Evolutionary conservation across 1,284 basidiomycete species (phyloP).

Genomic region (Athelia psychrophila): DNA sequence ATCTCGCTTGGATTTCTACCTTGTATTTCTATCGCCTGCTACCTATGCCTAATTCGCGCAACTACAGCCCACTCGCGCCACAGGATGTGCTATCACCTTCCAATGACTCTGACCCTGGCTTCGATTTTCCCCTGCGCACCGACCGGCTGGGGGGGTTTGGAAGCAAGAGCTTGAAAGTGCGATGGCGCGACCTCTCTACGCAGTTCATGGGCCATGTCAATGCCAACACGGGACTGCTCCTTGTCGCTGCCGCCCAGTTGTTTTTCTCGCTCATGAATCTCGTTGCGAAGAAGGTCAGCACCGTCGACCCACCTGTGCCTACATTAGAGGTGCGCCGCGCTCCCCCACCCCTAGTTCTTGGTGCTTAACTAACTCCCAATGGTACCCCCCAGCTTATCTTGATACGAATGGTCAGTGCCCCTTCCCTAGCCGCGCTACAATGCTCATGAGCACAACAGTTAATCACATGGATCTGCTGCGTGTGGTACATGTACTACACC

Average conservation of each 20-base stretch:
- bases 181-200: background rate
- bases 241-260: constrained; percentile 56
- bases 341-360: background rate
- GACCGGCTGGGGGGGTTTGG: too few relatives aligned
- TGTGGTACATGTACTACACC: constrained; percentile 31
- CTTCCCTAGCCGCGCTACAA: background rate
- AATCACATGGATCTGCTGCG: constrained; percentile 35
- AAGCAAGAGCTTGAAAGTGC: too few relatives aligned
- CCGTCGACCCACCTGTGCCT: constrained; percentile 55
- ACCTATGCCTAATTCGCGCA: too few relatives aligned
- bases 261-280: constrained; percentile 65
- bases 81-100: too few relatives aligned
- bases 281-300: constrained; percentile 59
- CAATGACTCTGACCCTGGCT: too few relatives aligned
- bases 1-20: too few relatives aligned
- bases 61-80: too few relatives aligned
- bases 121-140: too few relatives aligned
- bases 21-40: too few relatives aligned
- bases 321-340: constrained; percentile 46
- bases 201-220: background rate
- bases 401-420: constrained; percentile 33
- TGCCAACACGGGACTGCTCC: constrained; percentile 58
- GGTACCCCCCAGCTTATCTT: constrained; percentile 25
- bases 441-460: constrained; percentile 16
- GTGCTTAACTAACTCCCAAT: background rate